Percentiles rank a stretch among this genome's conserved stretches.
phyloP scores from a whole-genome alignment of 169 alveolate species.

The Plasmodium vivax region DNA sequence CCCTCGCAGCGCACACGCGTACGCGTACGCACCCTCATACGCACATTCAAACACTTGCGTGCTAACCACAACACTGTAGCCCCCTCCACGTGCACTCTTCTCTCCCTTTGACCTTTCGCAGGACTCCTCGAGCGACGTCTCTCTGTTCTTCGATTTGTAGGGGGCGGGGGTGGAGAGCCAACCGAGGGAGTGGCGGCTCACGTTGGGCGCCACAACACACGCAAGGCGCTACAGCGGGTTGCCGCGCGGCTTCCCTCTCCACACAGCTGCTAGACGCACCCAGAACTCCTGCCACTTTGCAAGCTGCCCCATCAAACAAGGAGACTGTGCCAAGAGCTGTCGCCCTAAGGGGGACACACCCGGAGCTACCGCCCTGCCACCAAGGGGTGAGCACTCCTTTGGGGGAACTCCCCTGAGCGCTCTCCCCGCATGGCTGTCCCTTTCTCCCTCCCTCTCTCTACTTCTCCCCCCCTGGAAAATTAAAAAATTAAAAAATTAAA shows the following conservation, averaged over 20 bases:
- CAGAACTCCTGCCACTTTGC: too few relatives aligned
- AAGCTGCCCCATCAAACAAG: too few relatives aligned
- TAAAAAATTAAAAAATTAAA: too few relatives aligned
- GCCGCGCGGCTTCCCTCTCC: background rate
- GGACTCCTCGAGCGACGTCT: constrained; percentile 54
- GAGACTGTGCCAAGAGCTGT: too few relatives aligned
- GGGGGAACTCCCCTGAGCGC: too few relatives aligned
- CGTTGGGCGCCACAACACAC: background rate
- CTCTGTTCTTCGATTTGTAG: constrained; percentile 50
- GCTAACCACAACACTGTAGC: background rate
- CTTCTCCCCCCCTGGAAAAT: background rate
- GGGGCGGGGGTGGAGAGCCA: background rate
- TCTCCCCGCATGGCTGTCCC: too few relatives aligned
- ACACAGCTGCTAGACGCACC: background rate
- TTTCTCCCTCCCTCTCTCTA: too few relatives aligned
- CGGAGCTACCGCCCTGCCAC: too few relatives aligned
- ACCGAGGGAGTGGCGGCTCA: background rate
- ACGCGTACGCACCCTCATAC: too few relatives aligned
- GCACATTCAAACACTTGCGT: background rate
- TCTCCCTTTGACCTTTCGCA: background rate
- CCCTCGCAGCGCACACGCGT: background rate
- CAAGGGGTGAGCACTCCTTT: too few relatives aligned
- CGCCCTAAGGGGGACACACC: background rate
- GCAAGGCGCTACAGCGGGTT: background rate
- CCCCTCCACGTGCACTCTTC: background rate